Evolutionary conservation across 176 grass and related monocot species (phyloP).

Genomic region (Poa pratensis): DNA sequence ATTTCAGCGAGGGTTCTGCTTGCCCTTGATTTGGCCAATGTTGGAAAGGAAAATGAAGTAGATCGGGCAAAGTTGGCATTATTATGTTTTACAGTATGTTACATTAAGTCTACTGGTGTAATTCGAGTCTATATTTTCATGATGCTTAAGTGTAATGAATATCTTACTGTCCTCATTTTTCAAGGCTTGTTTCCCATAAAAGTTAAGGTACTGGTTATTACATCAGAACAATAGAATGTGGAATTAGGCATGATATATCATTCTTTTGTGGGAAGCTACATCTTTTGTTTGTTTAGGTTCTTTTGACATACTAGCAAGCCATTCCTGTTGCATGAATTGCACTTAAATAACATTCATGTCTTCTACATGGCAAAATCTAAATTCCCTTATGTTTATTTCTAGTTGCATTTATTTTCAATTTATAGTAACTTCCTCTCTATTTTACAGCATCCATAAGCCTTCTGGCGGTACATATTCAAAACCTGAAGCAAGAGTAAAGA

Average conservation of each 20-base stretch:
- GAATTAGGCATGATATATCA: background rate
- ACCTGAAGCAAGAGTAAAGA: slow-evolving; percentile 59
- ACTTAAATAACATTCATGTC: slow-evolving; percentile 24
- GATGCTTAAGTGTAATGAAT: background rate
- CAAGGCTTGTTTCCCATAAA: background rate
- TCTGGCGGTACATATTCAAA: slow-evolving; percentile 48
- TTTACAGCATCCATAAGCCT: slow-evolving; percentile 32
- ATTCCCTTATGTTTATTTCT: slow-evolving; percentile 18
- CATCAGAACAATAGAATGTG: background rate
- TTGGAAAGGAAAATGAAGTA: no score
- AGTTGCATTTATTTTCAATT: slow-evolving; percentile 8
- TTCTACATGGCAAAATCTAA: background rate
- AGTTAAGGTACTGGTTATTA: background rate
- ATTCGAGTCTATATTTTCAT: slow-evolving; percentile 4
- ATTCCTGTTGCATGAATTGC: background rate
- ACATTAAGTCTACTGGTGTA: background rate
- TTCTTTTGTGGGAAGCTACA: background rate
- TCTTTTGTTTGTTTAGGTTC: background rate
- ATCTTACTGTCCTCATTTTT: slow-evolving; percentile 27
- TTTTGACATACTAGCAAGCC: background rate
- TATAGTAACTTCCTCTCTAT: slow-evolving; percentile 15
- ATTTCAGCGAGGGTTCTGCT: background rate
- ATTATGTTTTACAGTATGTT: background rate
- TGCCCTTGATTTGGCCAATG: no score
- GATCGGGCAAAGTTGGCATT: no score